phyloP scores from a whole-genome alignment of 352 stramenopile species.

The Globisporangium carolinianum region DNA sequence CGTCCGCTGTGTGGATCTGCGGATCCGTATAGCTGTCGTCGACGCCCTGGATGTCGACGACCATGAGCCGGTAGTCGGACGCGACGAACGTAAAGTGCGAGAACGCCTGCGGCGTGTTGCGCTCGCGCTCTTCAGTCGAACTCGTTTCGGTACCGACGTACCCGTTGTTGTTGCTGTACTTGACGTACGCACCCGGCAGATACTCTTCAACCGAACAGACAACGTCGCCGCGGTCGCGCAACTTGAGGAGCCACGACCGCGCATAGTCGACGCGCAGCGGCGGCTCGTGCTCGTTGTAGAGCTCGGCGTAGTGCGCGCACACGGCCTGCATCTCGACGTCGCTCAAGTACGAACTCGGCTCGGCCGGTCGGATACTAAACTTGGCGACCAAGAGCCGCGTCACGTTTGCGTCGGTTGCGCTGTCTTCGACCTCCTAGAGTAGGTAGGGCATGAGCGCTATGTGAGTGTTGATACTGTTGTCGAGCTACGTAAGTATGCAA shows the following conservation, averaged over 20 bases:
- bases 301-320: conserved; percentile 76
- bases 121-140: conserved; percentile 72
- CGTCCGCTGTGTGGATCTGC: conserved; percentile 78
- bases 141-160: conserved; percentile 77
- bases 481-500: not conserved
- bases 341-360: conserved; percentile 71
- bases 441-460: too few species aligned
- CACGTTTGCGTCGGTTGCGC: not conserved
- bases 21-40: conserved; percentile 82
- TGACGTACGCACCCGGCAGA: conserved; percentile 72
- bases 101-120: conserved; percentile 80
- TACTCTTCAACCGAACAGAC: conserved; percentile 80
- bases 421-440: too few species aligned
- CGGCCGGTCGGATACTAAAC: conserved; percentile 55
- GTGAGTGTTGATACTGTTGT: not conserved
- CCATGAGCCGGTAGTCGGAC: conserved; percentile 80
- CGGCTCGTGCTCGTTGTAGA: conserved; percentile 85
- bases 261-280: conserved; percentile 80
- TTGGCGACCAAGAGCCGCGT: conserved; percentile 57
- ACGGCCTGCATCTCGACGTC: conserved; percentile 88
- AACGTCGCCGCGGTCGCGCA: conserved; percentile 49
- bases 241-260: conserved; percentile 71
- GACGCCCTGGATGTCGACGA: conserved; percentile 83
- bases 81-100: conserved; percentile 83
- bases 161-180: conserved; percentile 86